These are phyloP conservation scores for Peronospora destructor DNA, from an alignment of 352 stramenopile species.

Conservation along the genomic window DNA sequence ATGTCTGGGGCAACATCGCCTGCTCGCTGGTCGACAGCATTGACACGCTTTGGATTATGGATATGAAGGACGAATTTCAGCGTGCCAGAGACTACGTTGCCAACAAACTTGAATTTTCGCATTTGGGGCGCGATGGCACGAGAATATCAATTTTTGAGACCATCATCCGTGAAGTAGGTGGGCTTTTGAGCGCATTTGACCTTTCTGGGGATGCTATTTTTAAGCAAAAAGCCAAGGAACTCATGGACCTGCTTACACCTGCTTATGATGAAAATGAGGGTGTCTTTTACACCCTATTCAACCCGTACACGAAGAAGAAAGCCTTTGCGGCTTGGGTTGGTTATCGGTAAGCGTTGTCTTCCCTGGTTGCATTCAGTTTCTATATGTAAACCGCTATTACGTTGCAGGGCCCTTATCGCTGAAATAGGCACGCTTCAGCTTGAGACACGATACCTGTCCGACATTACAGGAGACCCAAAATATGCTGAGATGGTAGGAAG, in stretches of 20 bases:
- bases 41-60: slow-evolving; percentile 98
- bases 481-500: slow-evolving; percentile 55
- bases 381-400: neutral
- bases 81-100: slow-evolving; percentile 86
- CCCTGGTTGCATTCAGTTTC: neutral
- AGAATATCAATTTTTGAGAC: slow-evolving; percentile 97
- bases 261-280: slow-evolving; percentile 87
- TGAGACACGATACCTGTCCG: slow-evolving; percentile 72
- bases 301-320: slow-evolving; percentile 71
- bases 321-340: slow-evolving; percentile 36
- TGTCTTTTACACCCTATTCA: slow-evolving; percentile 87
- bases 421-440: slow-evolving; percentile 83
- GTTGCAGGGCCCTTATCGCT: slow-evolving; percentile 58
- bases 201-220: slow-evolving; percentile 84
- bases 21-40: slow-evolving; percentile 91
- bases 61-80: slow-evolving; percentile 87
- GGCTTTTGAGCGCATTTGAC: slow-evolving; percentile 93
- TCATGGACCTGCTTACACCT: slow-evolving; percentile 85
- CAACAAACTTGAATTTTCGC: slow-evolving; percentile 71
- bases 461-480: slow-evolving; percentile 68
- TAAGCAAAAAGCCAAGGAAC: slow-evolving; percentile 87
- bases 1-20: slow-evolving; percentile 88
- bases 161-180: slow-evolving; percentile 96
- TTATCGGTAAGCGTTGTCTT: slow-evolving; percentile 25
- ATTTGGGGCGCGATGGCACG: slow-evolving; percentile 47